Conservation (phyloP, 108 stramenopile genomes). For the Cyclotella cryptica region DNA sequence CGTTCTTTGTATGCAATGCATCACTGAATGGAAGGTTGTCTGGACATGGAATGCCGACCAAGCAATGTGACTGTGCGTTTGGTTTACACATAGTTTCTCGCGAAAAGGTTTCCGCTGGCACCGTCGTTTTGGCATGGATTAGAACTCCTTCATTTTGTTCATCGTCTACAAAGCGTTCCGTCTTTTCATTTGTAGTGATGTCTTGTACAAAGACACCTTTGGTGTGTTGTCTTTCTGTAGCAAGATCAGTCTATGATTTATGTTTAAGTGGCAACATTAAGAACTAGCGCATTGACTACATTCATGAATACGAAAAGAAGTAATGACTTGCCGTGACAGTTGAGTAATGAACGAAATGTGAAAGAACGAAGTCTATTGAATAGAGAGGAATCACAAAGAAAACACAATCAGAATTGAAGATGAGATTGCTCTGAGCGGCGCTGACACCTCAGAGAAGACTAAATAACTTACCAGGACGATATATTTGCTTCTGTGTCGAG, state of each 20-base stretch:
- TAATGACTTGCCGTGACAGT: constrained; percentile 64
- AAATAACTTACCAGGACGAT: constrained; percentile 54
- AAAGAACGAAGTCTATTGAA: constrained; percentile 61
- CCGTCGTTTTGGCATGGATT: constrained; percentile 61
- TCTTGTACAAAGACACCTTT: constrained; percentile 35
- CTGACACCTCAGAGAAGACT: not conserved
- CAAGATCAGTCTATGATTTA: constrained; percentile 43
- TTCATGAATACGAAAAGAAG: not conserved
- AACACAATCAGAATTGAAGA: not conserved
- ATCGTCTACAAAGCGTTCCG: constrained; percentile 53
- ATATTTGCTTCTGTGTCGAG: constrained; percentile 69
- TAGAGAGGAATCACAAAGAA: not conserved
- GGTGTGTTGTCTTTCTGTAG: constrained; percentile 54
- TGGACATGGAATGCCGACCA: constrained; percentile 63
- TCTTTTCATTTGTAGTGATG: constrained; percentile 38
- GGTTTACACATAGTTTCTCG: constrained; percentile 53
- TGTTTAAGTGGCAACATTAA: not conserved
- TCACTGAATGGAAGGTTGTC: constrained; percentile 58
- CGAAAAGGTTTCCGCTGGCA: constrained; percentile 64
- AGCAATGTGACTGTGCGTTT: constrained; percentile 47
- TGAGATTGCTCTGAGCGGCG: too few relatives aligned
- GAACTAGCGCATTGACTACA: not conserved
- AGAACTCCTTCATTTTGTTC: constrained; percentile 56
- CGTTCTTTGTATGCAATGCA: constrained; percentile 57
- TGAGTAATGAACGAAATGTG: constrained; percentile 88